Percentiles rank a stretch among this genome's conserved stretches.
These are phyloP conservation scores for Coniochaeta sp. DNA, from an alignment of 2,329 filamentous ascomycete species.

Conservation along the genomic window DNA sequence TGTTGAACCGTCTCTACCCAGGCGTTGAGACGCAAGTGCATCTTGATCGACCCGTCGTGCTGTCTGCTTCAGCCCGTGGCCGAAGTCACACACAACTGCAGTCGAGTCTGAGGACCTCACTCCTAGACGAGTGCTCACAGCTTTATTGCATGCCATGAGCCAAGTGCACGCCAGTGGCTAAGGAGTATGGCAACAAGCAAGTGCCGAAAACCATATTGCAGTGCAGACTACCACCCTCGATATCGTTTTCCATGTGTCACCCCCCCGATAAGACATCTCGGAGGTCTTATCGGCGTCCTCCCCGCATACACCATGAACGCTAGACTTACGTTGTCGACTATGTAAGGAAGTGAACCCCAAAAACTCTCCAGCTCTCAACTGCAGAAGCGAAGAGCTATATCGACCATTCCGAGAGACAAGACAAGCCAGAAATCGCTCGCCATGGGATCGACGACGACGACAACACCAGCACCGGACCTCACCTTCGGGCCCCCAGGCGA, in stretches of 20 bases:
- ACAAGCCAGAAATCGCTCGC: not conserved
- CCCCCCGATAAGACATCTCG: not conserved
- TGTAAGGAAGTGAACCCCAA: not conserved
- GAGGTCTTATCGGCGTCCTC: not conserved
- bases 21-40: too few relatives aligned
- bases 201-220: not conserved
- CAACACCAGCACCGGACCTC: slow-evolving; percentile 10
- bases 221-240: not conserved
- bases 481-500: slow-evolving; percentile 20
- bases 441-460: slow-evolving; percentile 8
- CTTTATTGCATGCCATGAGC: not conserved
- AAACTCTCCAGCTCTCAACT: too few relatives aligned
- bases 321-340: too few relatives aligned
- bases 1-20: too few relatives aligned
- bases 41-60: too few relatives aligned
- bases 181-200: not conserved
- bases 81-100: too few relatives aligned
- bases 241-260: not conserved
- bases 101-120: not conserved
- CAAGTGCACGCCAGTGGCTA: not conserved
- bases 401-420: not conserved
- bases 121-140: not conserved
- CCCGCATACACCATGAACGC: too few relatives aligned
- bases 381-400: not conserved
- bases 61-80: too few relatives aligned